phyloP scores from a whole-genome alignment of 148 eudicot genomes.

The Chenopodium quinoa region DNA sequence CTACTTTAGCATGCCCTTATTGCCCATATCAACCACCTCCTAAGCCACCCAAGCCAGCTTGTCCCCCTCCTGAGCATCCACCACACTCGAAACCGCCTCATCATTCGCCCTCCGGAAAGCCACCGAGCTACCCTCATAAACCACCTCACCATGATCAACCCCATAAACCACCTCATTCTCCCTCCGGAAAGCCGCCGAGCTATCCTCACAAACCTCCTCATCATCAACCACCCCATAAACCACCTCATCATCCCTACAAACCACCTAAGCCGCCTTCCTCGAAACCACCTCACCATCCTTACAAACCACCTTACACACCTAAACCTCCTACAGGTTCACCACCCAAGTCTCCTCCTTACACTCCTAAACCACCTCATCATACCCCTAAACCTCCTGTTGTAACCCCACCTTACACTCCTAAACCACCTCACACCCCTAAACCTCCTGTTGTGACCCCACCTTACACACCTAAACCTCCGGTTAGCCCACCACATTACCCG shows the following conservation, averaged over 20 bases:
- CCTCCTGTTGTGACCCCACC: constrained; percentile 32
- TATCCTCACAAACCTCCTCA: not conserved
- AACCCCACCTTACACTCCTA: constrained; percentile 18
- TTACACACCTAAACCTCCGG: constrained; percentile 21
- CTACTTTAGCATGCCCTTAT: constrained; percentile 30
- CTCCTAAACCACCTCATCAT: constrained; percentile 26
- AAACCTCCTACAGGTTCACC: constrained; percentile 33
- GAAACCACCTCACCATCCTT: not conserved
- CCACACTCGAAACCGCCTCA: constrained; percentile 23
- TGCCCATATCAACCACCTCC: constrained; percentile 31
- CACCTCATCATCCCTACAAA: not conserved
- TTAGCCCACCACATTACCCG: not conserved
- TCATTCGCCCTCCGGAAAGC: constrained; percentile 4
- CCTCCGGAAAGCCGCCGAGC: not conserved
- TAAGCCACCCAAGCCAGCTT: constrained; percentile 10
- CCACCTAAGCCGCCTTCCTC: not conserved
- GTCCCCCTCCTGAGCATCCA: constrained; percentile 31
- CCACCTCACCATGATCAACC: not conserved
- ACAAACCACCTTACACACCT: constrained; percentile 29
- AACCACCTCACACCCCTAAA: constrained; percentile 19
- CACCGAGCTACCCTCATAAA: not conserved
- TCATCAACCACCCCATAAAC: not conserved
- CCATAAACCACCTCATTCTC: not conserved
- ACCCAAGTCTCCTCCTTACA: constrained; percentile 30
- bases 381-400: constrained; percentile 2